Base-by-base conservation (phyloP, 495 filamentous ascomycete genomes). In the Beverwykella pulmonaria region DNA sequence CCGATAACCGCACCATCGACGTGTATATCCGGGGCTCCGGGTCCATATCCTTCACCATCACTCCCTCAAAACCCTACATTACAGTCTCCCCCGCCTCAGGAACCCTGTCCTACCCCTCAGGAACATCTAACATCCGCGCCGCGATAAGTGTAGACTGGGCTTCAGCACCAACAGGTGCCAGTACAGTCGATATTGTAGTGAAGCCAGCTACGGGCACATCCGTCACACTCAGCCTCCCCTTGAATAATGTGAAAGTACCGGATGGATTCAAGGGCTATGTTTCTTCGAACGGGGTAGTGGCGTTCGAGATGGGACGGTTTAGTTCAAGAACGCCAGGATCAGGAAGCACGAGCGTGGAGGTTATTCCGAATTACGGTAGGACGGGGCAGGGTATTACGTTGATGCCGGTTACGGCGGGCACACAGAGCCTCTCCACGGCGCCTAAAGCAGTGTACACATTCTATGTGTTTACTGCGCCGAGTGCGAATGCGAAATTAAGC, bases 1-100 rank as follows among this genome's bases (percentile, higher is more conserved):
- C 66, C 19, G 66, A 69, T 19, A 69, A 69, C 57, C 66, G 66
- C 54, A 64, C 66, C 27, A 69, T 69, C 53, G 66, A 69, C 17
- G 30, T 69, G 17, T 69, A 69, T 44, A 46, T 47, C 27, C 66
- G 66, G 9, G 66, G 66, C 29, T 47, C 59, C 26, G 65, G 65
- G 23, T 26, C 58, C 27, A 39, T 69, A 26, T 27, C 58, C 20
- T 64, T 64, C 34, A 64, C 66, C n/a, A 60, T 69, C 48, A 69
- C 60, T 1, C 53, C 66, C 34, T 36, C 36, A 8, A n/a, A 19
- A 1, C n/a, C 59, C 10, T 65, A 69, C 39, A 30, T 69, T 10
- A 41, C 6, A 39, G 54, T 65, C 14, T 49, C 60, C 1, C 66
- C 66, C 9, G 3, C 60, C 15, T 22, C 15, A 14, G 66, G 66